A percentile compares a stretch with the other conserved stretches of the same genome.
Conservation (phyloP, 2,329 filamentous ascomycete species). For the Elsinoe arachidis region DNA sequence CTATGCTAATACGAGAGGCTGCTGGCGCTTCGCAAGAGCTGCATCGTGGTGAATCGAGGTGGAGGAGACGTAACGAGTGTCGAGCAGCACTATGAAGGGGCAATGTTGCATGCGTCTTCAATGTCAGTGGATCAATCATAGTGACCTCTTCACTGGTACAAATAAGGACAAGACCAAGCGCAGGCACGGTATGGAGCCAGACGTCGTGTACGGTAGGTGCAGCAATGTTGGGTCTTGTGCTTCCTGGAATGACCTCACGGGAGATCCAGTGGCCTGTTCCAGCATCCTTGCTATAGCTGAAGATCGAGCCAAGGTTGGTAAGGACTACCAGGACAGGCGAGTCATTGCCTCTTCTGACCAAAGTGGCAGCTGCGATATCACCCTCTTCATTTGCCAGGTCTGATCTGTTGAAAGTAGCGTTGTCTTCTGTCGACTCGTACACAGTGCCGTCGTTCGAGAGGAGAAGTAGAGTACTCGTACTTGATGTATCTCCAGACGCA, state of each 20-base stretch:
- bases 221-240: neutral
- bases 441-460: slow-evolving; percentile 17
- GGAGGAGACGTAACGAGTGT: neutral
- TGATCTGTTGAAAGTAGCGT: slow-evolving; percentile 30
- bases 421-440: neutral
- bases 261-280: neutral
- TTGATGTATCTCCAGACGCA: slow-evolving; percentile 39
- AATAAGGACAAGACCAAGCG: neutral
- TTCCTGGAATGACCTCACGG: neutral
- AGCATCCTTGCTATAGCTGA: neutral
- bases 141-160: slow-evolving; percentile 1
- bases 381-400: slow-evolving; percentile 37
- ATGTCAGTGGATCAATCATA: neutral
- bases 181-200: neutral
- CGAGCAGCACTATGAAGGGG: neutral
- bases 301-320: slow-evolving; percentile 1
- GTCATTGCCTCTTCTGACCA: neutral
- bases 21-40: neutral
- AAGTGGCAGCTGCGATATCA: neutral
- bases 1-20: neutral
- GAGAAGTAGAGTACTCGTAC: slow-evolving; percentile 24
- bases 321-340: neutral
- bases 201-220: neutral
- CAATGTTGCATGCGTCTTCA: neutral
- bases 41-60: neutral